Base-by-base conservation (phyloP, 176 grass and related monocot genomes). In the Themeda triandra region DNA sequence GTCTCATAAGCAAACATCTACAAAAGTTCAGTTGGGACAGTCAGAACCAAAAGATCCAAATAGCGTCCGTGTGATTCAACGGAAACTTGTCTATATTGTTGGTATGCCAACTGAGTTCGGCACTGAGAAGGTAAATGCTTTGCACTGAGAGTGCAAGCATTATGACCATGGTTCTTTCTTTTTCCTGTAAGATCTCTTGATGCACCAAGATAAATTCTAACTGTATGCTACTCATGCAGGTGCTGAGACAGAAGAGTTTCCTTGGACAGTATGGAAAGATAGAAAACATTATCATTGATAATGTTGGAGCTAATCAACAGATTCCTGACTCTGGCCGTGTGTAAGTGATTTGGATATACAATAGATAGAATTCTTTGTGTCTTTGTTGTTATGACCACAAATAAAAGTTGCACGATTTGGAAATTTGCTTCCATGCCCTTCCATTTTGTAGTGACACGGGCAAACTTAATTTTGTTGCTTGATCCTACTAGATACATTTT, bases 241-340 rank as follows among this genome's bases (percentile, higher is more conserved):
- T 75, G 45, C 79, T 93, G 42, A 90, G 76, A 60, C 89, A 91
- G 65, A 91, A 86, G 37, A 65, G 80, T 81, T 91, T 80, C 80
- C 84, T 93, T 59, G 88, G 88, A 60, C 88, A 93, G 44, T 93
- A 93, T 93, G 92, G 92, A 41, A 93, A 93, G 80, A 91, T 93
- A 77, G 69, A 83, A 68, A 91, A 46, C 69, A 76, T 93, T 83
- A 82, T 91, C 86, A 79, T 88, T 11, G 88, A 82, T 33, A 88
- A 92, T 62, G 27, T 93, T 88, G 86, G 88, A 84, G 73, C 86
- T n/a, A 85, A 80, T 51, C 82, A 86, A 75, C 86, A 78, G 29
- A 86, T 83, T 79, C 88, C 83, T 60, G 84, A 91, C 71, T 88
- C 86, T 77, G 86, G 86, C 24, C 79, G 86, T 73, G 83, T 93